Conservation (phyloP, 2,329 filamentous ascomycete genomes). For the Colletotrichum filicis region DNA sequence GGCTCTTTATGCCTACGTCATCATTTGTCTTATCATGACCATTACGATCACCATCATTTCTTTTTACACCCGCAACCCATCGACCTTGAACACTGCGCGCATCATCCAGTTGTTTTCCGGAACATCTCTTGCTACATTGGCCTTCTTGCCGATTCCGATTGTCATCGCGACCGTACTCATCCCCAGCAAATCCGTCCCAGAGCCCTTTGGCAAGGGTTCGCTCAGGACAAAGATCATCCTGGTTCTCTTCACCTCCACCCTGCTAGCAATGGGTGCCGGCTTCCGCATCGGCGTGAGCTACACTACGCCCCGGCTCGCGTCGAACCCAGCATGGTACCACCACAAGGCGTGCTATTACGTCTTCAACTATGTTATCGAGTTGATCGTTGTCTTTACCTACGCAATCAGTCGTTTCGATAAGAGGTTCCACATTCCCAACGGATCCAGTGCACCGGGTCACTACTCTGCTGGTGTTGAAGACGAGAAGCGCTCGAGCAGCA, state of each 20-base stretch:
- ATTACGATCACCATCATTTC: background rate
- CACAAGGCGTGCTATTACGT: background rate
- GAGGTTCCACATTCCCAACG: background rate
- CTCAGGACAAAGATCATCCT: background rate
- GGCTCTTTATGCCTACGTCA: background rate
- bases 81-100: background rate
- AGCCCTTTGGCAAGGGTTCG: background rate
- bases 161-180: background rate
- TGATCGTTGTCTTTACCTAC: background rate
- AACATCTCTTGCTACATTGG: background rate
- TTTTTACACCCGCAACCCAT: background rate
- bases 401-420: background rate
- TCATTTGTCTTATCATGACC: background rate
- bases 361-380: background rate
- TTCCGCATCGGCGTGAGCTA: background rate
- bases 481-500: background rate
- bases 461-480: background rate
- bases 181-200: background rate
- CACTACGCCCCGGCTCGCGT: background rate
- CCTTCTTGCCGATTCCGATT: background rate
- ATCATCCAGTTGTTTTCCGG: background rate
- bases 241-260: background rate
- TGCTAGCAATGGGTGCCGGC: background rate
- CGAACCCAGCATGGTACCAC: background rate
- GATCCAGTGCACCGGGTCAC: background rate